Base-by-base conservation (phyloP, 139 green algal species). In the Mesostigma viride region DNA sequence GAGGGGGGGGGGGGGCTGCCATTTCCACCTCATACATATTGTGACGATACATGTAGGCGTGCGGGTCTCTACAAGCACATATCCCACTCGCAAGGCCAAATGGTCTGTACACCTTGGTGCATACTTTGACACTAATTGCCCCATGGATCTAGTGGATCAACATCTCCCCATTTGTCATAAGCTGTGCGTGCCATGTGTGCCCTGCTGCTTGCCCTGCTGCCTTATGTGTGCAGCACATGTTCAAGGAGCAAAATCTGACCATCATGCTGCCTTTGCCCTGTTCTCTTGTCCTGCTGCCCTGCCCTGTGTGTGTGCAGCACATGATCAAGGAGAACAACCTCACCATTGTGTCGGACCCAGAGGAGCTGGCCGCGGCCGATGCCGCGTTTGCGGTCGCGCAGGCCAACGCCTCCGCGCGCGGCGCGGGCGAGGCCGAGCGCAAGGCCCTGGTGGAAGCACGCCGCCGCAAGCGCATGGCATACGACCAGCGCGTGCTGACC, bases 251-350 rank as follows among this genome's bases (percentile, higher is more conserved):
- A n/a, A n/a, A n/a, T 22, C 14, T 58, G 17, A 6, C 14, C 47
- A 3, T 58, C 47, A 6, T 22, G 17, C 14, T 58, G 17, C 3
- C 14, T 22, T 22, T 31, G 3, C 47, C 27, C 48, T 2, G 48
- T 58, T 24, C 24, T 31, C 48, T 17, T 64, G 57, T 64, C 14
- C 28, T 11, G 57, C 14, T 64, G 14, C n/a, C 17, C 14, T 11
- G 14, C 14, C 28, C 14, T 14, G 11, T 11, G 14, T 64, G 57
- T 48, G 22, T 73, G 26, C 69, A 77, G 69, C 70, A 77, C 66
- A 17, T 77, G 31, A 79, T 77, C 17, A 58, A 27, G 35, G 64
- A 31, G 14, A 71, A 77, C 71, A 71, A 59, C 11, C 24, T 77
- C 34, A 27, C 80, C 14, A 8, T 77, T 3, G 73, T 77, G 31